phyloP scores from a whole-genome alignment of 352 stramenopile genomes.

The Phytophthora litchii region DNA sequence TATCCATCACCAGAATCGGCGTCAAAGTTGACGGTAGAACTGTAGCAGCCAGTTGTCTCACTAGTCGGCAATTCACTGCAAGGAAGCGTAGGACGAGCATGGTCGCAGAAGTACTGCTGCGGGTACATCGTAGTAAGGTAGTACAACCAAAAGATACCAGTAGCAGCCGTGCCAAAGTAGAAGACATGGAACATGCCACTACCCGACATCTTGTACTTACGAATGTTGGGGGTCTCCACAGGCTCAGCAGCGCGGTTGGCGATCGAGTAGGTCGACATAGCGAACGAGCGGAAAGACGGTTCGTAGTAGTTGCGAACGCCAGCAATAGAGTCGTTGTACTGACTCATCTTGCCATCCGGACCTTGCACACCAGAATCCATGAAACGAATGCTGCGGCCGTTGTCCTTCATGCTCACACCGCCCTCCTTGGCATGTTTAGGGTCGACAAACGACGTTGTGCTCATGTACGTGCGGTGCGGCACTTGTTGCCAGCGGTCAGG shows the following conservation, averaged over 20 bases:
- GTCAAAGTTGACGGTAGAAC: constrained; percentile 81
- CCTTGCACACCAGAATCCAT: constrained; percentile 87
- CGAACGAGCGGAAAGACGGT: constrained; percentile 89
- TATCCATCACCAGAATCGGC: constrained; percentile 63
- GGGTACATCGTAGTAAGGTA: constrained; percentile 85
- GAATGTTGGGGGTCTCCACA: constrained; percentile 89
- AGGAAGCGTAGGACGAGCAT: constrained; percentile 71
- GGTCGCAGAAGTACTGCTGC: constrained; percentile 79
- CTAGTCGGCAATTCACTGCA: constrained; percentile 63
- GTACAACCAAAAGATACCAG: constrained; percentile 81
- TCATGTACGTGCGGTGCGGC: constrained; percentile 84
- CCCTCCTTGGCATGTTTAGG: constrained; percentile 80
- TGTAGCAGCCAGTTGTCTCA: constrained; percentile 56
- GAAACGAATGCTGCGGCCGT: constrained; percentile 85
- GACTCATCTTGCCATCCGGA: constrained; percentile 82
- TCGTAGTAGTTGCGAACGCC: constrained; percentile 87
- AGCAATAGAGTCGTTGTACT: constrained; percentile 83
- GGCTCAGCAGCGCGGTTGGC: constrained; percentile 86
- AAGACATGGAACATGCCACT: constrained; percentile 85
- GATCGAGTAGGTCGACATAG: constrained; percentile 91
- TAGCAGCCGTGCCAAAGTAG: constrained; percentile 75
- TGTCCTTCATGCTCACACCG: constrained; percentile 73
- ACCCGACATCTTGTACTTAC: constrained; percentile 92
- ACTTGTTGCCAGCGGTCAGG: constrained; percentile 87
- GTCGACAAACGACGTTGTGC: constrained; percentile 89